Percentiles rank a stretch among this genome's conserved stretches.
phyloP scores from a whole-genome alignment of 2,329 filamentous ascomycete genomes.

The Botrytis sinoallii region DNA sequence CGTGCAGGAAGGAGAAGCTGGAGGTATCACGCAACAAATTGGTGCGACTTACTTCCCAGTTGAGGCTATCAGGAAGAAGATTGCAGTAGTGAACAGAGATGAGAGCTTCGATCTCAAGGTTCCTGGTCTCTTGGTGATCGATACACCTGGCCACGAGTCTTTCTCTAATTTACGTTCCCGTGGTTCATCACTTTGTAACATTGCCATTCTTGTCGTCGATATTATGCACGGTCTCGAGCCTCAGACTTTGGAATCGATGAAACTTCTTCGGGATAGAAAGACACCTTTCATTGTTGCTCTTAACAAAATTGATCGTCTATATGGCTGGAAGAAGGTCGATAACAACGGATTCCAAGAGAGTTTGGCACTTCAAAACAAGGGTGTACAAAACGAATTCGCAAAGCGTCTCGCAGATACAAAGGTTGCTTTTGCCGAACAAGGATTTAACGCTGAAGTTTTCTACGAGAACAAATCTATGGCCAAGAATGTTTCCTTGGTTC shows the following conservation, averaged over 20 bases:
- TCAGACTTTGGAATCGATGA: slow-evolving; percentile 97
- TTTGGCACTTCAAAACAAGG: slow-evolving; percentile 83
- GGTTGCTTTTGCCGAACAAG: slow-evolving; percentile 90
- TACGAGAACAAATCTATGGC: slow-evolving; percentile 99
- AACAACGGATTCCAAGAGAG: slow-evolving; percentile 98
- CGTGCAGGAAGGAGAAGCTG: slow-evolving; percentile 97
- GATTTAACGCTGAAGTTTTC: slow-evolving; percentile 96
- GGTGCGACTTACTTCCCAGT: slow-evolving; percentile 99
- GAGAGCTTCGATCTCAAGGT: slow-evolving; percentile 94
- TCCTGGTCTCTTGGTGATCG: slow-evolving; percentile 91
- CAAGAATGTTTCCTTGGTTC: slow-evolving; percentile 89
- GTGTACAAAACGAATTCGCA: slow-evolving; percentile 90
- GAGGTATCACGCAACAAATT: slow-evolving; percentile 99
- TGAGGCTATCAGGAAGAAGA: slow-evolving; percentile 90
- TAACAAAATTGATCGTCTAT: slow-evolving; percentile 99
- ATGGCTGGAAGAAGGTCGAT: slow-evolving; percentile 97
- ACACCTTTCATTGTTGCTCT: slow-evolving; percentile 98
- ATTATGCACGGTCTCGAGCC: slow-evolving; percentile 99
- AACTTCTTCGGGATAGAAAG: slow-evolving; percentile 83
- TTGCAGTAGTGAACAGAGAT: slow-evolving; percentile 86
- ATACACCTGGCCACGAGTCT: slow-evolving; percentile 99
- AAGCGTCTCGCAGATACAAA: slow-evolving; percentile 89
- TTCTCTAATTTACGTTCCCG: slow-evolving; percentile 97
- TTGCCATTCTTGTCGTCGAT: slow-evolving; percentile 97
- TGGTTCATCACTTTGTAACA: slow-evolving; percentile 98